Evolutionary conservation across 129 eudicot species (phyloP).

Genomic region (Solidago caesia): DNA sequence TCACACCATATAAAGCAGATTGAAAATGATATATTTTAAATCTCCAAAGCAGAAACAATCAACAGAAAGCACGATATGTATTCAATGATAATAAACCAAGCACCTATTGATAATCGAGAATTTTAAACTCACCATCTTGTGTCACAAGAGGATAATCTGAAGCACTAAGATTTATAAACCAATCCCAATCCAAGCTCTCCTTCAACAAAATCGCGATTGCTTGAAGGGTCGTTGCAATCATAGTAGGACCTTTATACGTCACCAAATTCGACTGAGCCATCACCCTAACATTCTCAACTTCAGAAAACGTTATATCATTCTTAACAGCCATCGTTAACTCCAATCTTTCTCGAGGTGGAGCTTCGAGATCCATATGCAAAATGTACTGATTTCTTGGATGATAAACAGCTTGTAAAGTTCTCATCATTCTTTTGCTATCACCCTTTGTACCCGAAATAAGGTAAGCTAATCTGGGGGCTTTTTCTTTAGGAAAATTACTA

Average conservation of each 20-base stretch:
- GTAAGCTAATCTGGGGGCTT: conserved; percentile 91
- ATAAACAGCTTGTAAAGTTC: conserved; percentile 93
- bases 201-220: conserved; percentile 86
- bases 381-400: conserved; percentile 98
- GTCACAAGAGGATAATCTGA: conserved; percentile 98
- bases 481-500: conserved; percentile 35
- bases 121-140: conserved; percentile 84
- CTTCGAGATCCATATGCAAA: conserved; percentile 98
- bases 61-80: background rate
- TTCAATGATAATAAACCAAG: background rate
- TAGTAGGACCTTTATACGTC: conserved; percentile 94
- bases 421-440: conserved; percentile 91
- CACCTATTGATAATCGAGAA: background rate
- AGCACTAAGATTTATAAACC: conserved; percentile 99
- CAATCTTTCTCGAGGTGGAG: conserved; percentile 88
- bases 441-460: conserved; percentile 99
- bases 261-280: conserved; percentile 99
- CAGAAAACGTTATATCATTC: conserved; percentile 70
- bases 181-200: conserved; percentile 62
- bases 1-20: background rate
- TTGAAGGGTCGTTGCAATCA: conserved; percentile 96
- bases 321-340: conserved; percentile 88
- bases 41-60: conserved; percentile 3
- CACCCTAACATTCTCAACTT: conserved; percentile 83
- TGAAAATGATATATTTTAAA: background rate